Conservation (phyloP, 2,329 filamentous ascomycete species). For the Capronia coronata region DNA sequence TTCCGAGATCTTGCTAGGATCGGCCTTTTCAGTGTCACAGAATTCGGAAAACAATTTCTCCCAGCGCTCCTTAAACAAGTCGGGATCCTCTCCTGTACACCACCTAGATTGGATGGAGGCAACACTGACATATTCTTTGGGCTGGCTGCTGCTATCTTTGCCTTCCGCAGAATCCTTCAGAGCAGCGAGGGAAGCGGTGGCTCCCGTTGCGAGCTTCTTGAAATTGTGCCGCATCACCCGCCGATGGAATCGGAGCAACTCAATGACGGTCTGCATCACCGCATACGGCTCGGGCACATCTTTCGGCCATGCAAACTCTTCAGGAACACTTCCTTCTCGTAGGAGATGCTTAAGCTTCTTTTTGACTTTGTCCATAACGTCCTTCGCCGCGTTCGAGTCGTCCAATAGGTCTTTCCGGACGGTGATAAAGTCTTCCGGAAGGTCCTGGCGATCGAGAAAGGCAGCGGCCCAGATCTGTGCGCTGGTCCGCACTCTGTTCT, state of each 20-base stretch:
- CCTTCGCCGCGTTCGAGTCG: conserved; percentile 96
- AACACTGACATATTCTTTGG: conserved; percentile 47
- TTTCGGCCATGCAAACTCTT: conserved; percentile 95
- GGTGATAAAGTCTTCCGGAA: conserved; percentile 77
- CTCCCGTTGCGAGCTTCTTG: conserved; percentile 61
- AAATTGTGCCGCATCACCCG: conserved; percentile 94
- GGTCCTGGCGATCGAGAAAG: conserved; percentile 79
- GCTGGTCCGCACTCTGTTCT: conserved; percentile 87
- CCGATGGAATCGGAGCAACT: conserved; percentile 96
- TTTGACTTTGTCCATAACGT: conserved; percentile 99
- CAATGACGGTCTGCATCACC: conserved; percentile 84
- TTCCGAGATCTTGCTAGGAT: conserved; percentile 97
- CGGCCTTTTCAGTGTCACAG: conserved; percentile 92
- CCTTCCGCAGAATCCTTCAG: conserved; percentile 23
- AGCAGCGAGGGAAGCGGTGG: conserved; percentile 53
- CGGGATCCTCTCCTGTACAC: conserved; percentile 93
- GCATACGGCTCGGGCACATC: conserved; percentile 92
- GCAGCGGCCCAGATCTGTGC: conserved; percentile 89
- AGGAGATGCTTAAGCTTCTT: conserved; percentile 95
- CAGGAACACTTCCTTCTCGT: conserved; percentile 84
- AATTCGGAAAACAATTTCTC: conserved; percentile 97
- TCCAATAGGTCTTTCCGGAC: conserved; percentile 92
- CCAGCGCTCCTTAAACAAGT: conserved; percentile 93
- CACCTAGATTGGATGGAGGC: conserved; percentile 78
- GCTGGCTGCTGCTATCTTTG: conserved; percentile 21